These are phyloP conservation scores for Cucumis variabilis DNA, from an alignment of 331 rosid genomes.

Conservation along the genomic window DNA sequence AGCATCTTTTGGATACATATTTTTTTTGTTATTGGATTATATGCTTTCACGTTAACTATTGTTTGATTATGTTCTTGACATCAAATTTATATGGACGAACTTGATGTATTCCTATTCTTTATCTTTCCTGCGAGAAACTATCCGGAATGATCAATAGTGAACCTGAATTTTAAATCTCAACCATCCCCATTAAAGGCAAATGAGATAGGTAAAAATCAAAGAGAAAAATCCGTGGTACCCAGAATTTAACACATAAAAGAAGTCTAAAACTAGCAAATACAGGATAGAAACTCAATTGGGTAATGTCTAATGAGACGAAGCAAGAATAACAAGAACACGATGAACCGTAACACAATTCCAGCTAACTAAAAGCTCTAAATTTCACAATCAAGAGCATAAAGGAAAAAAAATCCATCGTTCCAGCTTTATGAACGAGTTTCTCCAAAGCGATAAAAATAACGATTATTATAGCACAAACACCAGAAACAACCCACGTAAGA, in stretches of 20 bases:
- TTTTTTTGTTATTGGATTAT: neutral
- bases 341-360: neutral
- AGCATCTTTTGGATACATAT: neutral
- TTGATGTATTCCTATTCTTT: neutral
- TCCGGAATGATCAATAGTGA: neutral
- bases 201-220: neutral
- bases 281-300: neutral
- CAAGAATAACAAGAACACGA: neutral
- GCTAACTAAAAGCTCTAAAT: neutral
- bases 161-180: neutral
- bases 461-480: constrained; percentile 78
- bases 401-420: constrained; percentile 52
- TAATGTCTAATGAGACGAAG: neutral
- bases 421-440: constrained; percentile 77
- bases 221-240: neutral
- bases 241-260: neutral
- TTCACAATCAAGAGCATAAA: neutral
- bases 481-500: constrained; percentile 94
- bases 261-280: neutral
- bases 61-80: constrained; percentile 12
- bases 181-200: neutral
- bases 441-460: constrained; percentile 69
- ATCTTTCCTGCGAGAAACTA: neutral
- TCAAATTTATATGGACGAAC: neutral
- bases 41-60: neutral